These are phyloP conservation scores for Rhinocladiella similis DNA, from an alignment of 2,329 filamentous ascomycete species.

Conservation along the genomic window DNA sequence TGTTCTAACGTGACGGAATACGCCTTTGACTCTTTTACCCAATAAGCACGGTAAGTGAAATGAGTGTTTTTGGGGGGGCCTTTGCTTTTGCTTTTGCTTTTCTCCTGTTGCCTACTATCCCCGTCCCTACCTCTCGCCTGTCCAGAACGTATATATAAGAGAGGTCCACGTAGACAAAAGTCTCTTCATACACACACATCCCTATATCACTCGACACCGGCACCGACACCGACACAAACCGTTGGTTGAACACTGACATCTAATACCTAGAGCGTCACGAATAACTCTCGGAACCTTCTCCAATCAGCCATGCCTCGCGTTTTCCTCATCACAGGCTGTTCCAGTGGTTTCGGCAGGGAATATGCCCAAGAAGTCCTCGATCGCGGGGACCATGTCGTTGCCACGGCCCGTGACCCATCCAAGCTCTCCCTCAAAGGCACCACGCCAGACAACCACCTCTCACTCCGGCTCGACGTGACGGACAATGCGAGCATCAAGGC, in stretches of 20 bases:
- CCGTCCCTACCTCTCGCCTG: no score
- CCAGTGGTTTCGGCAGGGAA: conserved; percentile 44
- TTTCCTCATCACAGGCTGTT: conserved; percentile 46
- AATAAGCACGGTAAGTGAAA: no score
- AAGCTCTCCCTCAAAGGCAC: conserved; percentile 20
- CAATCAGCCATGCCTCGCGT: conserved; percentile 20
- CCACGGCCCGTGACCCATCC: conserved; percentile 41
- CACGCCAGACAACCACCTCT: conserved; percentile 44
- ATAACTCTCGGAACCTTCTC: neutral
- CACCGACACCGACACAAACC: no score
- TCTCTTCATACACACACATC: neutral
- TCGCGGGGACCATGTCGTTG: conserved; percentile 44
- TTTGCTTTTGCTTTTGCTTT: neutral
- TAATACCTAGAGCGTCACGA: no score
- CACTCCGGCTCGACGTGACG: conserved; percentile 56
- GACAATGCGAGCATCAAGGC: conserved; percentile 42
- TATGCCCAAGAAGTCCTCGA: conserved; percentile 41
- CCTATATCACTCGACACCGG: no score
- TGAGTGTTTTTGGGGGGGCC: no score
- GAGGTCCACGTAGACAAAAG: no score
- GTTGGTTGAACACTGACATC: no score
- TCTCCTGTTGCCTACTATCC: no score
- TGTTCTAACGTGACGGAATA: no score
- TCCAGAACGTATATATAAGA: no score
- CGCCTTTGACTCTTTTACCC: no score